phyloP scores from a whole-genome alignment of 2,329 filamentous ascomycete genomes.

The Meredithiella fracta region DNA sequence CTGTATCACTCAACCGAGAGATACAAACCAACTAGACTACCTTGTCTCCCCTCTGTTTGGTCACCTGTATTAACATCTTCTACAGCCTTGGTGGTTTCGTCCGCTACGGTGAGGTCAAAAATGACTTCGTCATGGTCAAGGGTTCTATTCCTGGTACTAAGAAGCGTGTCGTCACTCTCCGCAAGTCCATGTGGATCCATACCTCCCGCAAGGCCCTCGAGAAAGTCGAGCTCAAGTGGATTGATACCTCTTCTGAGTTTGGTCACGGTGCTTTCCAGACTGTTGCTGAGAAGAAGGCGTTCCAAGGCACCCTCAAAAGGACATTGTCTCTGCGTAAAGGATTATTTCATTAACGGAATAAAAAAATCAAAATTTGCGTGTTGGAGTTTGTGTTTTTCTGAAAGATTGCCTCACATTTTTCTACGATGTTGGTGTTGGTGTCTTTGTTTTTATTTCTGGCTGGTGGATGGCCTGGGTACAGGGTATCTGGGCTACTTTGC shows the following conservation, averaged over 20 bases:
- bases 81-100: slow-evolving; percentile 93
- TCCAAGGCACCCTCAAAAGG: slow-evolving; percentile 99
- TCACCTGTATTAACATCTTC: slow-evolving; percentile 6
- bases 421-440: not conserved
- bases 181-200: slow-evolving; percentile 97
- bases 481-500: too few species aligned
- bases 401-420: slow-evolving; percentile 5
- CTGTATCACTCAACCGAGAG: too few species aligned
- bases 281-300: slow-evolving; percentile 90
- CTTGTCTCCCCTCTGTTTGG: slow-evolving; percentile 15
- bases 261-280: slow-evolving; percentile 99
- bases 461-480: too few species aligned
- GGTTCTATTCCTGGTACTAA: slow-evolving; percentile 93
- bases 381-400: slow-evolving; percentile 8
- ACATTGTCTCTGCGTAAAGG: slow-evolving; percentile 38
- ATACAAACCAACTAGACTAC: not conserved
- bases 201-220: slow-evolving; percentile 89
- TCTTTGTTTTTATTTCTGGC: not conserved
- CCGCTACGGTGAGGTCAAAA: slow-evolving; percentile 97
- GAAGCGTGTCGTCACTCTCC: slow-evolving; percentile 98
- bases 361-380: slow-evolving; percentile 14
- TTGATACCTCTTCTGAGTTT: slow-evolving; percentile 99
- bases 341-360: slow-evolving; percentile 12
- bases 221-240: slow-evolving; percentile 99
- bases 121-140: slow-evolving; percentile 97